Base-by-base conservation (phyloP, 306 rosid genomes). In the Casuarina glauca region DNA sequence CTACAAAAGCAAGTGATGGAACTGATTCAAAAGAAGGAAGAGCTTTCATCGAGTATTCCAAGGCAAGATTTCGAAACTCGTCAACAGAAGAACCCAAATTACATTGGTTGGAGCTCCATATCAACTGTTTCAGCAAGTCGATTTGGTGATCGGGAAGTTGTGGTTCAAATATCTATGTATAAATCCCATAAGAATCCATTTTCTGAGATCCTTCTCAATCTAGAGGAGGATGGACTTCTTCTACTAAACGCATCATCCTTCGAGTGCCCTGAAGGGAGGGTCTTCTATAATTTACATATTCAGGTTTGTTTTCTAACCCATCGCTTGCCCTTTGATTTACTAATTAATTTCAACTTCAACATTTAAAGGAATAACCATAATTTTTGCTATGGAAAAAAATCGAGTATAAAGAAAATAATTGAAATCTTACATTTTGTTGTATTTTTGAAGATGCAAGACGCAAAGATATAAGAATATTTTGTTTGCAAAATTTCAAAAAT, bases 1-100 rank as follows among this genome's bases (percentile, higher is more conserved):
- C 84, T 93, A 11, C 87, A 88, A 12, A 71, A 83, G 41, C 88
- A 89, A 70, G 90, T 91, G 58, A 77, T 85, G 74, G 90, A 60
- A 42, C 86, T 93, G 41, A 74, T 62, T 1, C 75, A 64, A 80
- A 93, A 86, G 58, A 91, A 86, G 74, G 93, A 86, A 54, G 91
- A 82, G 78, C 86, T 89, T 26, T 74, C 89, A 11, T 61, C 52
- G 49, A 61, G 46, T 68, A n/a, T 74, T 46, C 72, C 71, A 35
- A 78, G 35, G 45, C 74, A 78, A 73, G 80, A 44, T 8, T 7
- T 3, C 50, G 48, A 16, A 12, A 61, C n/a, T 62, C 20, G 32
- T 35, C 75, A 45, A 60, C 64, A 15, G 44, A n/a, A 41, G 3
- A n/a, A 55, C 1, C 35, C 71, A 17, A 66, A 66, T 39, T 39